Conservation (phyloP, 169 alveolate species). For the Pseudocohnilembus persalinus region DNA sequence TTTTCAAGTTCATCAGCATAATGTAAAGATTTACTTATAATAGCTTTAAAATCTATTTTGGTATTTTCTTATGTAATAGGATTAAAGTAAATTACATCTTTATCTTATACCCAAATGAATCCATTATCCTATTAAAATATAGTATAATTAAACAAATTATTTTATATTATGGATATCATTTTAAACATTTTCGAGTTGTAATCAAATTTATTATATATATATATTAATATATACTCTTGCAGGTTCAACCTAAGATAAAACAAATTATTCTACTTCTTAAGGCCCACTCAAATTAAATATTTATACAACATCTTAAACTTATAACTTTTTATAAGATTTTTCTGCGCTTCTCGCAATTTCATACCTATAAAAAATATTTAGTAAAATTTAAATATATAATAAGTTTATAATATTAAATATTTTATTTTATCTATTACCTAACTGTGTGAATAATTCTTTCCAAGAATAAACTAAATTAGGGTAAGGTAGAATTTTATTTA, state of each 20-base stretch:
- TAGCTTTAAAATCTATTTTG: background rate
- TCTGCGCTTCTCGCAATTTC: background rate
- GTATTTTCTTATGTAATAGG: background rate
- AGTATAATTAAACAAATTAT: too few species aligned
- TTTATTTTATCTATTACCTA: background rate
- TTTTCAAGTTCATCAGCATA: background rate
- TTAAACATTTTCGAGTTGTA: too few species aligned
- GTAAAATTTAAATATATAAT: too few species aligned
- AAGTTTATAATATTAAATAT: too few species aligned
- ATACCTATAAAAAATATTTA: background rate
- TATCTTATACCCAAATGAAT: background rate
- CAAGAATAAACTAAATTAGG: background rate
- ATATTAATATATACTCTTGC: background rate
- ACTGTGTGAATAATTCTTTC: background rate
- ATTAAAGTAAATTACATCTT: background rate
- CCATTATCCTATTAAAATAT: background rate
- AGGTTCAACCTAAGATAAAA: background rate
- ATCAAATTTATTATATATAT: too few species aligned
- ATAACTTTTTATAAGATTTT: background rate
- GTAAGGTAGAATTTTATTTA: background rate
- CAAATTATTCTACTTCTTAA: background rate
- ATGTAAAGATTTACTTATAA: background rate
- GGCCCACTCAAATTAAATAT: background rate
- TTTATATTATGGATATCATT: too few species aligned
- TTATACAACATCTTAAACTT: background rate